Conservation (phyloP, 2,329 filamentous ascomycete species). For the Plenodomus biglobosus region DNA sequence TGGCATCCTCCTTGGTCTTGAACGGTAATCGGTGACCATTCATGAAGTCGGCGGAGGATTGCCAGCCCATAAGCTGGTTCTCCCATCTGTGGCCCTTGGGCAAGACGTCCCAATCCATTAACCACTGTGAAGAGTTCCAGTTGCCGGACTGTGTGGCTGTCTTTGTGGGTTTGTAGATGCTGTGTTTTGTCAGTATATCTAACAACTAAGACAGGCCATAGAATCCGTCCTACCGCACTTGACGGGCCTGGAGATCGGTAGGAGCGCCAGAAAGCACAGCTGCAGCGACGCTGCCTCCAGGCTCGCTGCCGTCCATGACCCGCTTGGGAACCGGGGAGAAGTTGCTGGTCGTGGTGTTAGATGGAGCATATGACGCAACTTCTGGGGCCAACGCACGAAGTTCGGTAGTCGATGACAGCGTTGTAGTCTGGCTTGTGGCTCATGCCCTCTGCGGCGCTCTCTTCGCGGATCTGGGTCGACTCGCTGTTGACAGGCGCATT, state of each 20-base stretch:
- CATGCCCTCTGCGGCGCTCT: conserved; percentile 54
- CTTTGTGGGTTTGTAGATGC: conserved; percentile 90
- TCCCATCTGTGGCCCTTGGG: conserved; percentile 95
- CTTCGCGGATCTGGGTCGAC: conserved; percentile 55
- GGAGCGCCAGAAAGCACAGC: conserved; percentile 90
- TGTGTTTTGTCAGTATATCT: conserved; percentile 45
- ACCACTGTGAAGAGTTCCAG: conserved; percentile 84
- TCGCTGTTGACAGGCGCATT: conserved; percentile 39
- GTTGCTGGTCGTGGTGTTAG: conserved; percentile 57
- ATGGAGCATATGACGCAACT: not conserved
- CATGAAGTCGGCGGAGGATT: conserved; percentile 92
- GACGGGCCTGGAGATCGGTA: conserved; percentile 88
- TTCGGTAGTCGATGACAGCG: conserved; percentile 80
- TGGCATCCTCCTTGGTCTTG: conserved; percentile 90
- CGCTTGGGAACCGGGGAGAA: conserved; percentile 90
- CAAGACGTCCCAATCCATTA: conserved; percentile 98
- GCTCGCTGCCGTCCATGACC: conserved; percentile 89
- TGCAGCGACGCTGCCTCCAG: conserved; percentile 71
- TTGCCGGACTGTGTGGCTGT: conserved; percentile 94
- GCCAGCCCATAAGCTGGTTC: conserved; percentile 98
- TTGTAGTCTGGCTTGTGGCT: conserved; percentile 79
- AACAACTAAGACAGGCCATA: not conserved
- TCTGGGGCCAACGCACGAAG: conserved; percentile 66
- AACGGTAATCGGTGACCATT: conserved; percentile 91
- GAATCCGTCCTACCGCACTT: conserved; percentile 71